A percentile compares a stretch with the other conserved stretches of the same genome.
Conservation (phyloP, 2,329 filamentous ascomycete genomes). For the Fusarium sublunatum region DNA sequence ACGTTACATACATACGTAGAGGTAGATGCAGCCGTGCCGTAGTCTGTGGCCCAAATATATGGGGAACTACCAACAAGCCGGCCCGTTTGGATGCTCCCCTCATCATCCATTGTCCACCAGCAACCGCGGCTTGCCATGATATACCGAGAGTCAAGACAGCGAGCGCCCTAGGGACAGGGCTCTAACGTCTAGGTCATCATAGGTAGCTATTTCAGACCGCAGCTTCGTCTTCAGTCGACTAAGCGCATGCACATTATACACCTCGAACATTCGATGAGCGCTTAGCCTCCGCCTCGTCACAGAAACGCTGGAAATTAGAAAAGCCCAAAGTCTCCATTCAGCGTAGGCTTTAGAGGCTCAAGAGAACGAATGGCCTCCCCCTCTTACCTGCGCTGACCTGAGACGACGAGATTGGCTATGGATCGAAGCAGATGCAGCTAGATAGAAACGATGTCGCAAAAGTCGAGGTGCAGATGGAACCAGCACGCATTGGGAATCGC, state of each 20-base stretch:
- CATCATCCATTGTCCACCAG: constrained; percentile 13
- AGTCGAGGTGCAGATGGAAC: constrained; percentile 38
- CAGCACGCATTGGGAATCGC: constrained; percentile 35
- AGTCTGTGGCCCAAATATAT: constrained; percentile 23
- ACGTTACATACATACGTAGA: not conserved
- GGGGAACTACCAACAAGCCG: constrained; percentile 29
- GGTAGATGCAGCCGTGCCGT: not conserved
- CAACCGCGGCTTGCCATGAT: constrained; percentile 40
- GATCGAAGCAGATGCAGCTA: constrained; percentile 44
- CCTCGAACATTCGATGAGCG: constrained; percentile 13
- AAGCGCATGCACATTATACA: constrained; percentile 28
- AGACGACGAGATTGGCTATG: constrained; percentile 44
- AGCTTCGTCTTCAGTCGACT: constrained; percentile 21
- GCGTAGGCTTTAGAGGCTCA: constrained; percentile 9
- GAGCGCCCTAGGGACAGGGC: constrained; percentile 11
- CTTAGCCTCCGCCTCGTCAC: constrained; percentile 5
- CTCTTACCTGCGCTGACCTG: constrained; percentile 36
- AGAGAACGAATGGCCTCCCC: constrained; percentile 25
- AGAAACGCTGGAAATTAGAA: constrained; percentile 20
- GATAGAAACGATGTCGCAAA: constrained; percentile 39
- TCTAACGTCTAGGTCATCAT: constrained; percentile 13
- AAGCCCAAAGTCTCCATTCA: constrained; percentile 6
- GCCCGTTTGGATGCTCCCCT: constrained; percentile 31
- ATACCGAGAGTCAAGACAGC: constrained; percentile 37
- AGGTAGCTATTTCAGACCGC: constrained; percentile 10